Evolutionary conservation across 768 basidiomycete species (phyloP), one percentile per base, ranked within the genome.

Genomic region (Clavaria fumosa): DNA sequence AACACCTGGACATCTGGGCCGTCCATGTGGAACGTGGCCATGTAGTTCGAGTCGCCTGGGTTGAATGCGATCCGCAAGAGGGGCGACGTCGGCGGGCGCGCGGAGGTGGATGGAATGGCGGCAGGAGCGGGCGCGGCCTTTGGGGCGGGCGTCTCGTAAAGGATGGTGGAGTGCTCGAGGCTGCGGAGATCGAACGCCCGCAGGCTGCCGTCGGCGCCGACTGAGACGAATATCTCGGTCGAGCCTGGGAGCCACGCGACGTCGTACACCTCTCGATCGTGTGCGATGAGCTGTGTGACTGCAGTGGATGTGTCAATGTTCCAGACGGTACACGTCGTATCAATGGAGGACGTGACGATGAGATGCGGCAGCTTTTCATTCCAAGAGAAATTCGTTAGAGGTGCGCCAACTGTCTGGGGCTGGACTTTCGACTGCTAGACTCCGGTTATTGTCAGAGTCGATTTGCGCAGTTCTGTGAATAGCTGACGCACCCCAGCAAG

Each of bases 321-420:
- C 95, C 95, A 99, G 17, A 97, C 83, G 1, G 95, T 97, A 55
- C 93, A 97, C 10, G 91, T 95, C 35, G 95, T 99, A 53, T 99
- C 95, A 49, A 97, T 93, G 5, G 90, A 95, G 17, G 93, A 91
- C 4, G 95, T 99, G 24, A 97, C 93, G 48, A 97, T 78, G 35
- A 86, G 73, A 44, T 75, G 78, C 1, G 93, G 89, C 0, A 80
- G 68, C 51, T 90, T 82, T 49, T 89, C 78, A 53, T 95, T 96
- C 95, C 95, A 99, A 0, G 90, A 90, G 59, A 99, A 95, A 54
- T 81, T 88, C 9, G 95, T 99, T 44, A 97, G 60, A 1, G 95
- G 95, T 3, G 95, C 90, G 3, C 80, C 81, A 21, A 75, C 76
- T 33, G 72, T 72, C 50, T 81, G 75, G 47, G 68, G 78, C 49